A percentile compares a stretch with the other conserved stretches of the same genome.
Evolutionary conservation across 176 grass and related monocot genomes (phyloP).

Genomic region (Miscanthus lutarioriparius): DNA sequence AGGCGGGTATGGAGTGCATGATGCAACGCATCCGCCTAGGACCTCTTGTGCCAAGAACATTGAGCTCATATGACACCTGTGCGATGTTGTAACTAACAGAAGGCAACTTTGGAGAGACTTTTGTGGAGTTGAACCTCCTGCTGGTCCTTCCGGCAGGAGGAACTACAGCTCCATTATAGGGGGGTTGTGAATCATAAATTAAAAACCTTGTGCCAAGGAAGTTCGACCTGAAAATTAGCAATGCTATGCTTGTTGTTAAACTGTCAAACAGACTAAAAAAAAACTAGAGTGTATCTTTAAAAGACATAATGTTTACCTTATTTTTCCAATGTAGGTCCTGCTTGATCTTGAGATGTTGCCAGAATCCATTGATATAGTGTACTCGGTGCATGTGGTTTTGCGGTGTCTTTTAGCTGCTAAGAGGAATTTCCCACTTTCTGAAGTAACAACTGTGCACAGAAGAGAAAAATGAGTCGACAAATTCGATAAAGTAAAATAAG

Average conservation of each 20-base stretch:
- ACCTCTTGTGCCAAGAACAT: conserved; percentile 91
- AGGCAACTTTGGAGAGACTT: conserved; percentile 85
- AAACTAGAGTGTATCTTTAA: background rate
- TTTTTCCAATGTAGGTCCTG: conserved; percentile 90
- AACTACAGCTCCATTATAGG: conserved; percentile 54
- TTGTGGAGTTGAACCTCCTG: conserved; percentile 81
- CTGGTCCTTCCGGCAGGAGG: conserved; percentile 61
- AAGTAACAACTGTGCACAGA: conserved; percentile 61
- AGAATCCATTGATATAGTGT: conserved; percentile 86
- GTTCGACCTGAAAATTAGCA: conserved; percentile 69
- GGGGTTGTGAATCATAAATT: conserved; percentile 84
- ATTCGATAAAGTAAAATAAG: background rate
- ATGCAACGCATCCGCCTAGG: conserved; percentile 92
- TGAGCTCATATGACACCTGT: conserved; percentile 88
- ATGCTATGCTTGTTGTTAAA: background rate
- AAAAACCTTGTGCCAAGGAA: conserved; percentile 97
- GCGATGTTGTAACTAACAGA: conserved; percentile 78
- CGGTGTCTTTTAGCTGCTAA: conserved; percentile 84
- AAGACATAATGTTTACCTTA: conserved; percentile 57
- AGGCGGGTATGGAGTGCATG: conserved; percentile 86
- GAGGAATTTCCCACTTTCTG: conserved; percentile 87
- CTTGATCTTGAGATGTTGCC: conserved; percentile 74
- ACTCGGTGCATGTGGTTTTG: conserved; percentile 87
- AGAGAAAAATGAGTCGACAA: background rate
- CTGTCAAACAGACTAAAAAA: background rate